These are phyloP conservation scores for Oidiodendron maius DNA, from an alignment of 495 filamentous ascomycete genomes.

Conservation along the genomic window DNA sequence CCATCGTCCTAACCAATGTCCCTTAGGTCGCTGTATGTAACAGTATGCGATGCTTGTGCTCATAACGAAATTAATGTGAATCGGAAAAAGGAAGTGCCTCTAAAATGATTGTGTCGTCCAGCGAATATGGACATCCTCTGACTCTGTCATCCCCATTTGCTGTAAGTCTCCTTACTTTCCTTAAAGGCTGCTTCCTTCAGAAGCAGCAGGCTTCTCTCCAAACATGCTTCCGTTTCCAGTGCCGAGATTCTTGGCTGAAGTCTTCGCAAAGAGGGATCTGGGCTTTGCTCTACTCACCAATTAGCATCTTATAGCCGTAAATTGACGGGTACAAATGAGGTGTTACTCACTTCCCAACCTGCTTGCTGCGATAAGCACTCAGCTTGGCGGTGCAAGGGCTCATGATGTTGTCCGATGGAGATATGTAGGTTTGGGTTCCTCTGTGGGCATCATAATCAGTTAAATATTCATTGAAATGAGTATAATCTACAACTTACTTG, in stretches of 20 bases:
- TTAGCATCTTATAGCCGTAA: constrained; percentile 9
- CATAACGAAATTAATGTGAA: constrained; percentile 1
- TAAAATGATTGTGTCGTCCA: no score
- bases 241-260: constrained; percentile 47
- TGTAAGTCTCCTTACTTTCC: no score
- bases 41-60: neutral
- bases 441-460: constrained; percentile 28
- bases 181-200: neutral
- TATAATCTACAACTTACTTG: constrained; percentile 11
- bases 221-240: constrained; percentile 19
- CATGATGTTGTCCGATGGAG: constrained; percentile 90
- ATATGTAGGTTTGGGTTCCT: constrained; percentile 64
- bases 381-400: constrained; percentile 91
- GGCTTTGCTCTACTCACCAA: constrained; percentile 45
- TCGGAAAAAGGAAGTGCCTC: constrained; percentile 1
- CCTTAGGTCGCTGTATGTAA: neutral
- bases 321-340: neutral
- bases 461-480: neutral
- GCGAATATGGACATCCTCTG: no score
- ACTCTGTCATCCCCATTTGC: no score
- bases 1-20: constrained; percentile 4
- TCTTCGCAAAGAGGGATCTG: constrained; percentile 58
- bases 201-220: constrained; percentile 7
- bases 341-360: constrained; percentile 58
- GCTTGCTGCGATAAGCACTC: constrained; percentile 75